These are phyloP conservation scores for Thelonectria olida DNA, from an alignment of 2,329 filamentous ascomycete species.

Conservation along the genomic window DNA sequence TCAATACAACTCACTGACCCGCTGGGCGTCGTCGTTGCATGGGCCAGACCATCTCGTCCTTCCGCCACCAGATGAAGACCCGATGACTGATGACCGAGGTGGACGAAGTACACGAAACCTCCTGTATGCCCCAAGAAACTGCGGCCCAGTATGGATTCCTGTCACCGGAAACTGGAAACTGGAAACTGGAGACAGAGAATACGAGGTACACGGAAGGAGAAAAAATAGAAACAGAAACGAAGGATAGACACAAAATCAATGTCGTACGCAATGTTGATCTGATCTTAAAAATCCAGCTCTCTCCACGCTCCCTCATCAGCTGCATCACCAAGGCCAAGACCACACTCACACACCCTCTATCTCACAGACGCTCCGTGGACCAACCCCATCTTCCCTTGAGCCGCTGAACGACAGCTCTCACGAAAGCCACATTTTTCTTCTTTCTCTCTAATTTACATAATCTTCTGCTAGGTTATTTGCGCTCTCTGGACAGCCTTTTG, in stretches of 20 bases:
- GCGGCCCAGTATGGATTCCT: neutral
- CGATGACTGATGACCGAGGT: neutral
- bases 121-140: neutral
- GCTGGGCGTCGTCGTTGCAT: conserved; percentile 28
- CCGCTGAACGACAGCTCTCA: neutral
- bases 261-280: neutral
- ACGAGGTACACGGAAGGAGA: neutral
- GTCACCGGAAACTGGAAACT: neutral
- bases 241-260: neutral
- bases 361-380: neutral
- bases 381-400: neutral
- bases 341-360: neutral
- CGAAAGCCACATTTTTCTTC: neutral
- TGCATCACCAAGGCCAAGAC: neutral
- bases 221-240: neutral
- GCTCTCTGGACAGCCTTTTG: neutral
- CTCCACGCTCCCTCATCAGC: neutral
- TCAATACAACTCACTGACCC: neutral
- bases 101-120: neutral
- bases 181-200: neutral
- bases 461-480: neutral
- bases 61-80: conserved; percentile 17
- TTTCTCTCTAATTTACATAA: neutral
- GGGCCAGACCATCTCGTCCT: conserved; percentile 37
- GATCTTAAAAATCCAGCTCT: neutral